Base-by-base conservation (phyloP, 2,329 filamentous ascomycete genomes). In the Fusarium coffeatum region DNA sequence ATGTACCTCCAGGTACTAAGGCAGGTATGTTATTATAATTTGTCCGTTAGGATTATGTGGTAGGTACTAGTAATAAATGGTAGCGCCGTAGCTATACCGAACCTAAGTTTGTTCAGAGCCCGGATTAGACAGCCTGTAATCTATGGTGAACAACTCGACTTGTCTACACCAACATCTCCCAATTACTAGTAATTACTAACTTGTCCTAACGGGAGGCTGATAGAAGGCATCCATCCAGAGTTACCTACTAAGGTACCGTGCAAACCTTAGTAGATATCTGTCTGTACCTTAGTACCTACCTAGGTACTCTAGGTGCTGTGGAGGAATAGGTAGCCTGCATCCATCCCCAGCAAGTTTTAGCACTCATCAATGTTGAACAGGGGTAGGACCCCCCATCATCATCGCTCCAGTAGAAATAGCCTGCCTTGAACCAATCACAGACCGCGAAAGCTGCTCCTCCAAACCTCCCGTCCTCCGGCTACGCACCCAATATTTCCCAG, bases 391-490 rank as follows among this genome's bases (percentile, higher is more conserved):
- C 62, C 62, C 65, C 69, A 73, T 70, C 68, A 55, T 69, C 62
- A 60, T 66, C 59, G 60, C 59, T 64, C 55, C 54, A 65, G 57
- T 30, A 72, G 61, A 63, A 64, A 65, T 48, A 60, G 55, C 20
- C 47, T 45, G 43, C 55, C 34, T 51, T 49, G 47, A 50, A 25
- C 74, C 74, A 76, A 76, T 76, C 67, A 75, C 32, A 43, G 27
- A 16, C 57, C 28, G 48, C 48, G 49, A 68, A 69, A 76, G 74
- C 74, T 75, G 56, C 64, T 69, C 64, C 72, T 70, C 68, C 47
- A 66, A 76, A 74, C 74, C 72, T 76, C 74, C 74, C 71, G 73
- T 76, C 64, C 74, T 76, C 74, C 74, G 74, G 74, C 74, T 75
- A 75, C 74, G 74, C 74, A 75, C 66, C 55, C 71, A 74, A 74